A percentile compares a stretch with the other conserved stretches of the same genome.
phyloP scores from a whole-genome alignment of 805 yeast species.

The Hanseniaspora occidentalis region DNA sequence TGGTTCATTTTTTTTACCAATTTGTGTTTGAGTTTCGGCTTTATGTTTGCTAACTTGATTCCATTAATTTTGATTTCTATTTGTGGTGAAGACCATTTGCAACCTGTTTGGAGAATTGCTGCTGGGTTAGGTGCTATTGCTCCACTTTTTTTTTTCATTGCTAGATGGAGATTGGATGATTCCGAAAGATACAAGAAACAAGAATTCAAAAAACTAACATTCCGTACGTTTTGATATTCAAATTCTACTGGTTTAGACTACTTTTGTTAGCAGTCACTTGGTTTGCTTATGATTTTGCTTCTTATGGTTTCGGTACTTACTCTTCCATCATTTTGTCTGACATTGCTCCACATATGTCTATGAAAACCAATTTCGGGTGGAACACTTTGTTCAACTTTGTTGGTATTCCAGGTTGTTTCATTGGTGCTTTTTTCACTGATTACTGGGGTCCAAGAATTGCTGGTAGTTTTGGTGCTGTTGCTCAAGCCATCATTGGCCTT shows the following conservation, averaged over 20 bases:
- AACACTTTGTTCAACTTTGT: conserved; percentile 77
- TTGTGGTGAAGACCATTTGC: conserved; percentile 54
- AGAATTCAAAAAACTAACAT: conserved; percentile 47
- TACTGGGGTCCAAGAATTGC: conserved; percentile 85
- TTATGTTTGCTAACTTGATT: conserved; percentile 70
- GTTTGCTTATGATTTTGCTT: conserved; percentile 84
- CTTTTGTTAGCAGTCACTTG: conserved; percentile 61
- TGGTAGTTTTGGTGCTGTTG: conserved; percentile 37
- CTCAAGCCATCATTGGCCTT: conserved; percentile 71
- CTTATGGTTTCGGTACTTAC: conserved; percentile 79
- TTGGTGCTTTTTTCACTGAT: conserved; percentile 77
- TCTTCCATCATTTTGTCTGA: conserved; percentile 54
- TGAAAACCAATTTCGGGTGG: conserved; percentile 81
- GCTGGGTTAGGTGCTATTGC: conserved; percentile 84
- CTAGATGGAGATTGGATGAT: conserved; percentile 68
- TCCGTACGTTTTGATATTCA: conserved; percentile 45
- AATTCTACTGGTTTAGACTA: conserved; percentile 76
- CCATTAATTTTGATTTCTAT: conserved; percentile 82
- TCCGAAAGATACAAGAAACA: conserved; percentile 53
- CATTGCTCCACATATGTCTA: conserved; percentile 41
- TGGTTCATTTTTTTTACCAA: conserved; percentile 85
- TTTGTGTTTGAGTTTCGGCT: conserved; percentile 77
- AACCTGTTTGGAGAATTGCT: conserved; percentile 84
- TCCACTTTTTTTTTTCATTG: conserved; percentile 61
- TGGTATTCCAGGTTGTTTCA: conserved; percentile 79